Evolutionary conservation across 805 yeast species (phyloP).

Genomic region (Cyberlindnera japonica): DNA sequence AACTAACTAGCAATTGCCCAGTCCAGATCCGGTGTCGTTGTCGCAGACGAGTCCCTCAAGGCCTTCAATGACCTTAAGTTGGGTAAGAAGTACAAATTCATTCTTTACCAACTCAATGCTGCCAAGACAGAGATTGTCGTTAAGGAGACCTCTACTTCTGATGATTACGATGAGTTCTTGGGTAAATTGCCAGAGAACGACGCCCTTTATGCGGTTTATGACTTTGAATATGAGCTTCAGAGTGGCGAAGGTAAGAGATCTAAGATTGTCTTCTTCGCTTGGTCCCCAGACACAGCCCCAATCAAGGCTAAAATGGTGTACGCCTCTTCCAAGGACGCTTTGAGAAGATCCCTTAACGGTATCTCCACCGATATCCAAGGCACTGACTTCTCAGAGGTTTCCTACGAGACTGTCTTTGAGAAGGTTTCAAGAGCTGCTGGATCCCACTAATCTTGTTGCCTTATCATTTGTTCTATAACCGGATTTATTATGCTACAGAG

Average conservation of each 20-base stretch:
- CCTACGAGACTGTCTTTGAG: constrained; percentile 89
- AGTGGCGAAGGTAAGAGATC: constrained; percentile 93
- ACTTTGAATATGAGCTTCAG: constrained; percentile 89
- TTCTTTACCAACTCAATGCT: constrained; percentile 78
- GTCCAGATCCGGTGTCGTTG: constrained; percentile 54
- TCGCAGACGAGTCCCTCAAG: constrained; percentile 83
- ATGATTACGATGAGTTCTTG: constrained; percentile 80
- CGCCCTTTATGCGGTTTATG: constrained; percentile 94
- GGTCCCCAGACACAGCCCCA: constrained; percentile 98
- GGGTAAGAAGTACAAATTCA: constrained; percentile 83
- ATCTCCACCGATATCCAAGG: constrained; percentile 94
- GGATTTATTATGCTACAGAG: no score
- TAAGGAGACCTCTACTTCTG: constrained; percentile 71
- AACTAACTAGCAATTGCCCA: constrained; percentile 4
- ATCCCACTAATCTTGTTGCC: constrained; percentile 18
- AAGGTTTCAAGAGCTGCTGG: constrained; percentile 56
- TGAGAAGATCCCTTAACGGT: constrained; percentile 96
- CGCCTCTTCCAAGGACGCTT: constrained; percentile 97
- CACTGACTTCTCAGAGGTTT: constrained; percentile 95
- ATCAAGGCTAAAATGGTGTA: constrained; percentile 96
- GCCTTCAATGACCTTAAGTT: constrained; percentile 96
- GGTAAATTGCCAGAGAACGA: constrained; percentile 92
- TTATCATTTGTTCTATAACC: no score
- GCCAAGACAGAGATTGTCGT: constrained; percentile 89
- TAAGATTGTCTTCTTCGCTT: constrained; percentile 66